A percentile compares a stretch with the other conserved stretches of the same genome.
phyloP scores from a whole-genome alignment of 768 basidiomycete species.

The Mycena chlorophos region DNA sequence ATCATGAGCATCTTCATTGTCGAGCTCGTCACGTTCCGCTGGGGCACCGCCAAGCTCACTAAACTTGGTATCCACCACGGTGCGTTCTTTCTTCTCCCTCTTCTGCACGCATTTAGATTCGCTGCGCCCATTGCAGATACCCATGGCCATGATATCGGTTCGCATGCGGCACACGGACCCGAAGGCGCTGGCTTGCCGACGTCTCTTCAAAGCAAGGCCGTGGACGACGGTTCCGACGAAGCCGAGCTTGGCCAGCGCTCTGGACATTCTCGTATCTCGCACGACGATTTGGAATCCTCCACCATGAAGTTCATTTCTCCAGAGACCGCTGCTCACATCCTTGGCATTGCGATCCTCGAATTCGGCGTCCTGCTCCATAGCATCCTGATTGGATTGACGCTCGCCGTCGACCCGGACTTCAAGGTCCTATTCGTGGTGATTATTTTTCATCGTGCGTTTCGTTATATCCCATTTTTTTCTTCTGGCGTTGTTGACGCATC shows the following conservation, averaged over 20 bases:
- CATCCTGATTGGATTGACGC: constrained; percentile 83
- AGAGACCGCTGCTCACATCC: constrained; percentile 59
- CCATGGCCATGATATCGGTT: constrained; percentile 1
- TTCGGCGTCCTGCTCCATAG: constrained; percentile 92
- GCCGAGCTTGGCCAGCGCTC: background rate
- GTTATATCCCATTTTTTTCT: background rate
- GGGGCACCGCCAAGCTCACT: constrained; percentile 72
- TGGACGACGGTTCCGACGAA: background rate
- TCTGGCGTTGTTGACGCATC: background rate
- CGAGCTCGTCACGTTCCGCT: constrained; percentile 85
- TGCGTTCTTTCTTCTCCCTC: constrained; percentile 30
- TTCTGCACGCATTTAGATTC: constrained; percentile 1
- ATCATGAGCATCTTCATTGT: constrained; percentile 83
- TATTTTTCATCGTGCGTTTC: constrained; percentile 83
- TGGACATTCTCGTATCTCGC: constrained; percentile 33
- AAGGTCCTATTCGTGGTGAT: constrained; percentile 85
- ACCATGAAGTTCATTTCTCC: no score
- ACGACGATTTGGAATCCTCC: no score
- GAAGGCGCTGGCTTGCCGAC: background rate
- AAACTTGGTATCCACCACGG: constrained; percentile 64
- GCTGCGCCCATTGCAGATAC: background rate
- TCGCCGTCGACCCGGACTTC: constrained; percentile 84
- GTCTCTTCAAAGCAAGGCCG: background rate
- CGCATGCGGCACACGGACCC: constrained; percentile 2
- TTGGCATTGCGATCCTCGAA: constrained; percentile 90